These are phyloP conservation scores for Cutaneotrichosporon spelunceum DNA, from an alignment of 1,284 basidiomycete genomes.

Conservation along the genomic window DNA sequence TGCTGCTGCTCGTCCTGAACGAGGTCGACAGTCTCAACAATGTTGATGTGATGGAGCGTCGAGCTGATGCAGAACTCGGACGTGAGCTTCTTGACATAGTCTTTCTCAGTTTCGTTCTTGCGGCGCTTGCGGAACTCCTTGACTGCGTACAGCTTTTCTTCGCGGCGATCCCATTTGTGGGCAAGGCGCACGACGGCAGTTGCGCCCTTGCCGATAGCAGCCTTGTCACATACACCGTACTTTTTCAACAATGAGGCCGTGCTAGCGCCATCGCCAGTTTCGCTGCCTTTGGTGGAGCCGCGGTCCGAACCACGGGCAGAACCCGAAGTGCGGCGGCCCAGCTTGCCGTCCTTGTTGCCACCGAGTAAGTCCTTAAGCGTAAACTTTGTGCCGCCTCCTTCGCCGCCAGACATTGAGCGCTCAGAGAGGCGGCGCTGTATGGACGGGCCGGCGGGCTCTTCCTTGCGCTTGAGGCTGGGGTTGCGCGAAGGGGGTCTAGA, in stretches of 20 bases:
- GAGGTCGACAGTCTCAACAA: conserved; percentile 98
- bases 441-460: conserved; percentile 18
- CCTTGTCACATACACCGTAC: conserved; percentile 95
- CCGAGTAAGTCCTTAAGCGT: conserved; percentile 75
- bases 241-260: conserved; percentile 67
- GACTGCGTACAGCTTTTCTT: conserved; percentile 98
- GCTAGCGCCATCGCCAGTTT: conserved; percentile 41
- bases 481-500: conserved; percentile 39
- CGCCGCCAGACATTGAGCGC: conserved; percentile 27
- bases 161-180: conserved; percentile 95
- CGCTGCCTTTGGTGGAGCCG: conserved; percentile 46
- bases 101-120: conserved; percentile 98
- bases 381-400: conserved; percentile 62
- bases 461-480: conserved; percentile 31
- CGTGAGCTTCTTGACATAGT: conserved; percentile 99
- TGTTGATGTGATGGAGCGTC: conserved; percentile 90
- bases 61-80: conserved; percentile 99
- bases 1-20: conserved; percentile 93
- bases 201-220: conserved; percentile 95
- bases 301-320: conserved; percentile 55
- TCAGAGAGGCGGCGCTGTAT: conserved; percentile 27
- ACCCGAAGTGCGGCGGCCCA: conserved; percentile 66
- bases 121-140: conserved; percentile 99
- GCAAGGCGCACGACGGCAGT: conserved; percentile 94
- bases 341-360: conserved; percentile 56